Conservation (phyloP, 768 basidiomycete species). For the Hortiboletus campestris region DNA sequence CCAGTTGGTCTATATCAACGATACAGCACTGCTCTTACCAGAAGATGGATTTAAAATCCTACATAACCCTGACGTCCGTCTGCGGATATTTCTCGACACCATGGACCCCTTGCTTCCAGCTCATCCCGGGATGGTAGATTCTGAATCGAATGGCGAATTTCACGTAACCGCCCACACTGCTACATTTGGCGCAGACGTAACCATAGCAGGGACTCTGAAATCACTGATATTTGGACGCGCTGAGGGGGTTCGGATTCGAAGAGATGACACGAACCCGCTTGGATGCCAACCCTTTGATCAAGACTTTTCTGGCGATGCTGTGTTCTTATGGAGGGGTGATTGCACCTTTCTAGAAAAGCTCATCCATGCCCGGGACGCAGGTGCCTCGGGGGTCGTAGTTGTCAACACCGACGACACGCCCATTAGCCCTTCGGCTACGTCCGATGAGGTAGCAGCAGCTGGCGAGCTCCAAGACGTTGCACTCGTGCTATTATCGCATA, state of each 20-base stretch:
- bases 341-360: conserved; percentile 92
- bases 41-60: conserved; percentile 21
- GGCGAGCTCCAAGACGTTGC: conserved; percentile 59
- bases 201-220: conserved; percentile 23
- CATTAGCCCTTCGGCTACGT: conserved; percentile 66
- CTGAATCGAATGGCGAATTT: conserved; percentile 43
- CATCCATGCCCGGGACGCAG: conserved; percentile 59
- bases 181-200: conserved; percentile 67
- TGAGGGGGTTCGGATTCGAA: conserved; percentile 55
- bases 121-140: conserved; percentile 38
- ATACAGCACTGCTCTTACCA: conserved; percentile 46
- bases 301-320: conserved; percentile 46
- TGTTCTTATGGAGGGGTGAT: conserved; percentile 71
- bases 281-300: conserved; percentile 61
- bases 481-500: conserved; percentile 54
- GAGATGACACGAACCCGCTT: conserved; percentile 48
- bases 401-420: conserved; percentile 57
- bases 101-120: conserved; percentile 47
- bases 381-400: conserved; percentile 77
- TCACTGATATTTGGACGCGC: conserved; percentile 46
- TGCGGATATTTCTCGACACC: conserved; percentile 57
- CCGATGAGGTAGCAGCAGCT: conserved; percentile 52
- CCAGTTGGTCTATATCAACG: conserved; percentile 80
- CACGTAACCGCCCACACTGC: conserved; percentile 61
- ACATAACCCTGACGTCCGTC: conserved; percentile 43